A percentile compares a stretch with the other conserved stretches of the same genome.
phyloP scores from a whole-genome alignment of 805 yeast genomes.

The Hemisphaericaspora nanyangensis region DNA sequence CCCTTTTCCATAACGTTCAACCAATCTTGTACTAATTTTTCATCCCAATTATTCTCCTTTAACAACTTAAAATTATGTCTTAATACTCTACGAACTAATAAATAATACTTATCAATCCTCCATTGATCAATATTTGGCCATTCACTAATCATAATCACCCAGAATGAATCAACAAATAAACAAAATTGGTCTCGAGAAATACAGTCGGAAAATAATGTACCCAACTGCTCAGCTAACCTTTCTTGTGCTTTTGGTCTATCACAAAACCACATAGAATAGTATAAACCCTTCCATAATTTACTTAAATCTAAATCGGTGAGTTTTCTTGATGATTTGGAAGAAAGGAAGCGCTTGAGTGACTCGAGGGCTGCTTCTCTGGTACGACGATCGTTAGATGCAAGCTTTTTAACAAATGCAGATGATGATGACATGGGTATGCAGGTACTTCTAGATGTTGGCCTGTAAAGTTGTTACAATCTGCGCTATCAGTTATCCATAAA shows the following conservation, averaged over 20 bases:
- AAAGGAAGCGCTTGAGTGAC: constrained; percentile 56
- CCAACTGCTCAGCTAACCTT: constrained; percentile 69
- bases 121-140: constrained; percentile 83
- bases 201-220: constrained; percentile 46
- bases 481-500: too few relatives aligned
- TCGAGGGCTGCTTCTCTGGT: constrained; percentile 73
- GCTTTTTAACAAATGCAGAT: constrained; percentile 62
- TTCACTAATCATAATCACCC: constrained; percentile 73
- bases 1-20: constrained; percentile 37
- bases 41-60: constrained; percentile 51
- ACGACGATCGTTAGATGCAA: constrained; percentile 78
- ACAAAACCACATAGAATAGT: constrained; percentile 93
- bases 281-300: constrained; percentile 95
- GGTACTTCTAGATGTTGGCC: too few relatives aligned
- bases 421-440: constrained; percentile 28
- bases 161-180: constrained; percentile 67
- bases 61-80: constrained; percentile 62
- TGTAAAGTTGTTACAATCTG: too few relatives aligned
- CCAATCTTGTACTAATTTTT: constrained; percentile 42
- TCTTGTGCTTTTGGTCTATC: constrained; percentile 94
- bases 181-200: constrained; percentile 41
- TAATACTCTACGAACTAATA: constrained; percentile 74
- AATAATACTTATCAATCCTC: constrained; percentile 82
- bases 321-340: constrained; percentile 33
- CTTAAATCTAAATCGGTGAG: constrained; percentile 56